Evolutionary conservation across 352 stramenopile species (phyloP).

Genomic region (Aphanomyces stellatus): DNA sequence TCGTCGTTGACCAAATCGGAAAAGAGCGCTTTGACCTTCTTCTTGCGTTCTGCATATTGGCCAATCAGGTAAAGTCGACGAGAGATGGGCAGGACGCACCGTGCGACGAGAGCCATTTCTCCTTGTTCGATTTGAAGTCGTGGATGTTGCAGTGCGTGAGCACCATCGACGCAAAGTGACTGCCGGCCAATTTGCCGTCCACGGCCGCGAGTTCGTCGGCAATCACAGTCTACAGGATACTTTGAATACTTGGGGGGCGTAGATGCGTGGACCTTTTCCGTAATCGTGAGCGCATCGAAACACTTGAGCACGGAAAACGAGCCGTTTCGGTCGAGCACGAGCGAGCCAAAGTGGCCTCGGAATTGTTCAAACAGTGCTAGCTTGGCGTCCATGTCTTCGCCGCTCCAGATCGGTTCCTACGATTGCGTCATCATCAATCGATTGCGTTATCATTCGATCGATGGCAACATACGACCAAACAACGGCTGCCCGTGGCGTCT

Average conservation of each 20-base stretch:
- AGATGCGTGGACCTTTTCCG: constrained; percentile 34
- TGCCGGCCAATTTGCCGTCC: constrained; percentile 60
- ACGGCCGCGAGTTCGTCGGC: constrained; percentile 59
- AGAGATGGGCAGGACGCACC: constrained; percentile 22
- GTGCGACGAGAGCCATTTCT: constrained; percentile 68
- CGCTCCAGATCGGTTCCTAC: constrained; percentile 67
- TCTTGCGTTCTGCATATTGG: constrained; percentile 35
- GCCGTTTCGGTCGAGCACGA: constrained; percentile 64
- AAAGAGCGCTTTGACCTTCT: constrained; percentile 72
- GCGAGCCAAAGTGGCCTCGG: constrained; percentile 51
- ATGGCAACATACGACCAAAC: constrained; percentile 26
- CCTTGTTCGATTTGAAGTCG: constrained; percentile 68
- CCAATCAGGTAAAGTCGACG: background rate
- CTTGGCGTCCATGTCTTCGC: constrained; percentile 35
- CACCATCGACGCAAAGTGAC: constrained; percentile 74
- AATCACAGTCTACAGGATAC: constrained; percentile 27
- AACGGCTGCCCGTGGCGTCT: constrained; percentile 72
- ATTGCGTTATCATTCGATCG: background rate
- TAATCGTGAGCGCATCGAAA: constrained; percentile 48
- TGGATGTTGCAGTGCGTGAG: constrained; percentile 72
- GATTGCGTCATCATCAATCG: no score
- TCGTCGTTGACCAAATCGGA: constrained; percentile 50
- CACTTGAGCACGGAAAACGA: constrained; percentile 81
- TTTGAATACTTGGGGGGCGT: background rate
- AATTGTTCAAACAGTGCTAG: constrained; percentile 60